Evolutionary conservation across 164 flowering plant genomes (phyloP).

Genomic region (Stephania cephalantha): DNA sequence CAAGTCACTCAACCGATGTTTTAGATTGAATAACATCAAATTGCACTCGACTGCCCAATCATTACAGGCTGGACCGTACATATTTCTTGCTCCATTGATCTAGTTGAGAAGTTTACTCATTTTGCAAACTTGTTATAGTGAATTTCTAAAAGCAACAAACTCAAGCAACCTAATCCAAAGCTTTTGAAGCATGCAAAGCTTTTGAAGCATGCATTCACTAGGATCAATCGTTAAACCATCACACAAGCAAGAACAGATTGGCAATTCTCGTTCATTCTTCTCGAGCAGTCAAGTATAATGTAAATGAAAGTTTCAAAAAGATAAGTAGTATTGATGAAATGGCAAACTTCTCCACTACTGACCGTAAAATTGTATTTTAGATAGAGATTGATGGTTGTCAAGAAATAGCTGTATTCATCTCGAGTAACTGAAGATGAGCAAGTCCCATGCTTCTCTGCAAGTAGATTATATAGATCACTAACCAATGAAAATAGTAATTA

Average conservation of each 20-base stretch:
- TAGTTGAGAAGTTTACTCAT: background rate
- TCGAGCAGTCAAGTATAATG: background rate
- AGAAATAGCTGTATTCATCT: constrained; percentile 71
- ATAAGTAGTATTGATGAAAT: constrained; percentile 1
- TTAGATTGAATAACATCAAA: background rate
- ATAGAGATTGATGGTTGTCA: constrained; percentile 58
- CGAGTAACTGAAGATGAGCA: constrained; percentile 61
- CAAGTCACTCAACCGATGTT: background rate
- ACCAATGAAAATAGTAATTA: background rate
- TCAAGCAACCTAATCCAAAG: no score
- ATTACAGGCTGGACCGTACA: background rate
- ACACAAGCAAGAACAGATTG: background rate
- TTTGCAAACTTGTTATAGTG: no score
- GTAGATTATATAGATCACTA: constrained; percentile 1
- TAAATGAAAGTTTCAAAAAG: background rate
- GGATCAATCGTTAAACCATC: background rate
- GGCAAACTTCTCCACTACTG: constrained; percentile 24
- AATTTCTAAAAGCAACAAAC: no score
- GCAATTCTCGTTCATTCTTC: background rate
- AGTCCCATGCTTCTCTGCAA: constrained; percentile 90
- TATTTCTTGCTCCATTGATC: background rate
- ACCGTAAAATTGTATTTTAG: constrained; percentile 80
- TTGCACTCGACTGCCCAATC: background rate
- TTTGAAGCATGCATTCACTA: no score
- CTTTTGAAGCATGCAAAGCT: no score